Conservation (phyloP, 441 rosid species). For the Erodium texanum region DNA sequence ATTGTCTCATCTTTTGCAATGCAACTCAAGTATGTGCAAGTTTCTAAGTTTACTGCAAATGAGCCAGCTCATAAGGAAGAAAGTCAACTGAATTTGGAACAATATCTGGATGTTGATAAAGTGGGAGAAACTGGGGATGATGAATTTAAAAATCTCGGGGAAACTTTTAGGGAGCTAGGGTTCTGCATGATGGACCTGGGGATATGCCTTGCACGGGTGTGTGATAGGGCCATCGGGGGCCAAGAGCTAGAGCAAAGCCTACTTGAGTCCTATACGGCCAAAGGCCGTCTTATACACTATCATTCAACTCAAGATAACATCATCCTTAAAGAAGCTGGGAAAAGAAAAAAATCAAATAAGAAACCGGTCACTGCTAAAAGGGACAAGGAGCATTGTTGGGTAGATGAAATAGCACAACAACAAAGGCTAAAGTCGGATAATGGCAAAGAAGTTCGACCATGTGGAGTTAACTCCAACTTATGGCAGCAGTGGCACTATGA, state of each 20-base stretch:
- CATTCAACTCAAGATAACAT: slow-evolving; percentile 49
- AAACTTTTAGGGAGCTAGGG: slow-evolving; percentile 50
- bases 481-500: slow-evolving; percentile 99
- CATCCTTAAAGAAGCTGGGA: slow-evolving; percentile 30
- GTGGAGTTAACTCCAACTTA: slow-evolving; percentile 27
- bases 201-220: slow-evolving; percentile 50
- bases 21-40: slow-evolving; percentile 44
- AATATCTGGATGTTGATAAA: slow-evolving; percentile 13
- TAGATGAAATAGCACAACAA: slow-evolving; percentile 15
- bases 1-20: slow-evolving; percentile 73
- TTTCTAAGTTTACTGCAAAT: slow-evolving; percentile 22
- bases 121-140: slow-evolving; percentile 18
- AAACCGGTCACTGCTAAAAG: slow-evolving; percentile 16
- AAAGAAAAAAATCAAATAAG: slow-evolving; percentile 23
- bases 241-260: slow-evolving; percentile 54
- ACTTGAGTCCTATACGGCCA: slow-evolving; percentile 64
- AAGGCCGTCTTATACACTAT: slow-evolving; percentile 79
- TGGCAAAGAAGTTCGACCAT: slow-evolving; percentile 18
- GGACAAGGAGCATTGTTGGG: slow-evolving; percentile 13
- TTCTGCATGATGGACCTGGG: slow-evolving; percentile 74
- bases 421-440: slow-evolving; percentile 16
- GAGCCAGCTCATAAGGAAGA: slow-evolving; percentile 7
- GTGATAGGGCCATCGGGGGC: slow-evolving; percentile 65
- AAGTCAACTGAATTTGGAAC: slow-evolving; percentile 11
- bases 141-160: slow-evolving; percentile 44